phyloP scores from a whole-genome alignment of 75 land plant genomes.

The Larix kaempferi region DNA sequence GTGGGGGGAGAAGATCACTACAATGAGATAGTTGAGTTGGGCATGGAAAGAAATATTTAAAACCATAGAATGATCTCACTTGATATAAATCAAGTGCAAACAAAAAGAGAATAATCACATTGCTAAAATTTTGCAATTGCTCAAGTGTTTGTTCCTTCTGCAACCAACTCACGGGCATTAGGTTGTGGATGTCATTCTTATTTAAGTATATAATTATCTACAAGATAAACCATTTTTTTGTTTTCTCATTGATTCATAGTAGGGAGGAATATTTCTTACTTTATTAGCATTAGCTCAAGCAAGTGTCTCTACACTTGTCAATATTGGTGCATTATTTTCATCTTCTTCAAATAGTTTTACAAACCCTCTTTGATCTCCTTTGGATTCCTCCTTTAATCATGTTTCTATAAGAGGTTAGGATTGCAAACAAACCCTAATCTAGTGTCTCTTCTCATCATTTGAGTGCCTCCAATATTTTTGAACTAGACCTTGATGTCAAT shows the following conservation, averaged over 20 bases:
- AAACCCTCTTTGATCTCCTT: constrained; percentile 27
- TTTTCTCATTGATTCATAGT: constrained; percentile 47
- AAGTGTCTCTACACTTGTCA: constrained; percentile 28
- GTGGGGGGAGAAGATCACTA: too few relatives aligned
- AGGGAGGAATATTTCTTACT: constrained; percentile 68
- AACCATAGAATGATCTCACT: too few relatives aligned
- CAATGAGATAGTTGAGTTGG: too few relatives aligned
- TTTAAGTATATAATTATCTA: constrained; percentile 60
- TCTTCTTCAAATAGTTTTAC: constrained; percentile 32
- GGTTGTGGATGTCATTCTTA: constrained; percentile 60
- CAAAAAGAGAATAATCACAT: constrained; percentile 58
- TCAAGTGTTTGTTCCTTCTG: constrained; percentile 19
- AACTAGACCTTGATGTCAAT: too few relatives aligned
- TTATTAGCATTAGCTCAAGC: constrained; percentile 20
- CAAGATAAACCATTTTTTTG: constrained; percentile 68
- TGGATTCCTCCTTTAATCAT: constrained; percentile 33
- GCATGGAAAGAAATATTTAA: too few relatives aligned
- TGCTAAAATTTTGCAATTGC: constrained; percentile 8
- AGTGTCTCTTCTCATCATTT: too few relatives aligned
- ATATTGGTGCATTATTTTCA: constrained; percentile 19
- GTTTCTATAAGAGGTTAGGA: too few relatives aligned
- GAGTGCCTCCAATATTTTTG: too few relatives aligned
- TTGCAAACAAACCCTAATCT: too few relatives aligned
- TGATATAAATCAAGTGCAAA: constrained; percentile 55
- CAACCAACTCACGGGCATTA: constrained; percentile 41